A percentile compares a stretch with the other conserved stretches of the same genome.
Conservation (phyloP, 768 basidiomycete genomes). For the Suillus cothurnatus region DNA sequence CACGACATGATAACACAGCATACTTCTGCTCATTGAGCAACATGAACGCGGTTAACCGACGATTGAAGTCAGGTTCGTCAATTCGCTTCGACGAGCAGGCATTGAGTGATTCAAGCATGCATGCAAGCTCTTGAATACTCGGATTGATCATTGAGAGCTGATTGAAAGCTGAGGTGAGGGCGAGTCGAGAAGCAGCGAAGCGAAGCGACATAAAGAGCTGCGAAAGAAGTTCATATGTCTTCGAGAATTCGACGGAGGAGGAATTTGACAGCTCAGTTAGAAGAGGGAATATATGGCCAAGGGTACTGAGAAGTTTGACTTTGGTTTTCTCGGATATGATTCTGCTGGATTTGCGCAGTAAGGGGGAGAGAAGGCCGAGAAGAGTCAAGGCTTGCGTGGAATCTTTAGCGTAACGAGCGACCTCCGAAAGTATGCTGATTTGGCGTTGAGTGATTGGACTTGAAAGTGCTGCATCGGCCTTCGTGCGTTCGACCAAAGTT, state of each 20-base stretch:
- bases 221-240: constrained; percentile 68
- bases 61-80: constrained; percentile 93
- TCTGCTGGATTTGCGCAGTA: constrained; percentile 76
- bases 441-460: constrained; percentile 79
- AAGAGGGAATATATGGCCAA: constrained; percentile 64
- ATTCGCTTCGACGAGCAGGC: constrained; percentile 81
- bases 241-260: constrained; percentile 44
- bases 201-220: constrained; percentile 78
- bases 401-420: constrained; percentile 75
- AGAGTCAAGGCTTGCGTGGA: constrained; percentile 72
- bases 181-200: constrained; percentile 67
- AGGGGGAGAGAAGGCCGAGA: constrained; percentile 71
- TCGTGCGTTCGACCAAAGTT: constrained; percentile 63
- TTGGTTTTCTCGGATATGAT: constrained; percentile 86
- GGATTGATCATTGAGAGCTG: constrained; percentile 43
- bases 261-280: constrained; percentile 60
- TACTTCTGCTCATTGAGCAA: constrained; percentile 70
- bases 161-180: constrained; percentile 67
- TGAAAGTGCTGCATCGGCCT: constrained; percentile 49
- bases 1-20: constrained; percentile 46
- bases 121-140: constrained; percentile 49
- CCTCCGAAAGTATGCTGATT: constrained; percentile 75
- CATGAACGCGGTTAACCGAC: constrained; percentile 75
- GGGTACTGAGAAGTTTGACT: constrained; percentile 73
- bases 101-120: constrained; percentile 71